Conservation (phyloP, 805 yeast species). For the Lipomyces sp. region DNA sequence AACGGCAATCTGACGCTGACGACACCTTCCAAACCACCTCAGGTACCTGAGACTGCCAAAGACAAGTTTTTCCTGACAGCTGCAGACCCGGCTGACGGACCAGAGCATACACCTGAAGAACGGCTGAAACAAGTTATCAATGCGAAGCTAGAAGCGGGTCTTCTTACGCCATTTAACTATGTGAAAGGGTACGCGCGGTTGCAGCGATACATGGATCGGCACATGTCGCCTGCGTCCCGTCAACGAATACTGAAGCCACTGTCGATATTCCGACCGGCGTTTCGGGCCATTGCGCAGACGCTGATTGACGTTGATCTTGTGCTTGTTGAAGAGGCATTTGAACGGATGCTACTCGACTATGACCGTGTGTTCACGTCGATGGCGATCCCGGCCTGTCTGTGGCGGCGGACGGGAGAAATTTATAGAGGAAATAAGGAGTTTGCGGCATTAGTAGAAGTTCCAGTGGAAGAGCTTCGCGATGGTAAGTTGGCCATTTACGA, state of each 20-base stretch:
- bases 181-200: conserved; percentile 91
- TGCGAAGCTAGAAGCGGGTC: conserved; percentile 92
- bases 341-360: conserved; percentile 88
- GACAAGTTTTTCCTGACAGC: conserved; percentile 95
- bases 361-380: conserved; percentile 94
- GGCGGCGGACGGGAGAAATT: conserved; percentile 97
- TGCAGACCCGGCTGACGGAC: conserved; percentile 85
- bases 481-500: conserved; percentile 93
- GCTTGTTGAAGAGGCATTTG: conserved; percentile 90
- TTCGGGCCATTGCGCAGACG: conserved; percentile 87
- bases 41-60: conserved; percentile 68
- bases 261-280: conserved; percentile 86
- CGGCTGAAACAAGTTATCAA: conserved; percentile 89
- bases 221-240: conserved; percentile 82
- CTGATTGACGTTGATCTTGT: conserved; percentile 89
- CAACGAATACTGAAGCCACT: conserved; percentile 86
- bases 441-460: conserved; percentile 88
- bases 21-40: conserved; percentile 12
- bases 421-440: conserved; percentile 94
- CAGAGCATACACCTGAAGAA: conserved; percentile 89
- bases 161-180: conserved; percentile 88
- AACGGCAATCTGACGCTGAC: conserved; percentile 33
- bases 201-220: conserved; percentile 88
- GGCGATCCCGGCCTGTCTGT: conserved; percentile 97
- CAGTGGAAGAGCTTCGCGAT: conserved; percentile 87